Evolutionary conservation across 495 filamentous ascomycete genomes (phyloP).

Genomic region (Penicillium longicatenatum): DNA sequence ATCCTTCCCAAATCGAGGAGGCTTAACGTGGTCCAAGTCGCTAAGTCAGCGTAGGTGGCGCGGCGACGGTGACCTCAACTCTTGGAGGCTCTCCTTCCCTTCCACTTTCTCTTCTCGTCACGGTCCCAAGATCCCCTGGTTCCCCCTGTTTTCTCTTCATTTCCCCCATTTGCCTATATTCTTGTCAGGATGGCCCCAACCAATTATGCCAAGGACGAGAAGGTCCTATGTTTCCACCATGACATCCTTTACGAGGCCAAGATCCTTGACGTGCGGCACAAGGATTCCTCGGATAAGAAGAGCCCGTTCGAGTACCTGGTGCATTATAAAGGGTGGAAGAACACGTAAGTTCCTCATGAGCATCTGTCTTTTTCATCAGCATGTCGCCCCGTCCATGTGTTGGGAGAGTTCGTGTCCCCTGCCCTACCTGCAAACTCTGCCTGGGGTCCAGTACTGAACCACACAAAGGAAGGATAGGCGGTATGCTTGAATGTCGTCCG

Average conservation of each 20-base stretch:
- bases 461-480: background rate
- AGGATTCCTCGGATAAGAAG: conserved; percentile 68
- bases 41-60: too few species aligned
- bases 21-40: too few species aligned
- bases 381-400: conserved; percentile 1
- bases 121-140: background rate
- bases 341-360: conserved; percentile 64
- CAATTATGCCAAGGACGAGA: conserved; percentile 84
- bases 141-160: background rate
- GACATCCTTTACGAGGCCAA: conserved; percentile 97
- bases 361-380: conserved; percentile 1
- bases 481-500: background rate
- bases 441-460: background rate
- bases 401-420: background rate
- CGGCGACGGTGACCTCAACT: background rate
- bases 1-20: too few species aligned
- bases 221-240: conserved; percentile 94
- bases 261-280: conserved; percentile 72
- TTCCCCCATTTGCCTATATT: conserved; percentile 8
- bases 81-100: background rate
- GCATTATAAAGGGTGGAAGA: conserved; percentile 99
- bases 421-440: background rate
- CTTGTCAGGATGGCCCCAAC: conserved; percentile 60
- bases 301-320: conserved; percentile 83
- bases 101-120: background rate